Evolutionary conservation across 805 yeast species (phyloP), one percentile per base, ranked within the genome.

Genomic region (Hanseniaspora taiwanica): DNA sequence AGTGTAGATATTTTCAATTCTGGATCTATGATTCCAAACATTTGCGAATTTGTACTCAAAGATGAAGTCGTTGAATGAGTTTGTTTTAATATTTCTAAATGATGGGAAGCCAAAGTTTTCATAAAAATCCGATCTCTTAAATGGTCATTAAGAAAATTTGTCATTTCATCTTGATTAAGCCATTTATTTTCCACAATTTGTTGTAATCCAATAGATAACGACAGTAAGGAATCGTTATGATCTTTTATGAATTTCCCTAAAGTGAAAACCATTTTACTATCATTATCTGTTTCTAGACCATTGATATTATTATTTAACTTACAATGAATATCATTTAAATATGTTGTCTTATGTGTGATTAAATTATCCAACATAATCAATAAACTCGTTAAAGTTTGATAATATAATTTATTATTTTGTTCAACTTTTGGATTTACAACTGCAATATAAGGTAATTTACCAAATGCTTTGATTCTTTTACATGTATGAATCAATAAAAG

Each of bases 341-440:
- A n/a, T n/a, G n/a, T n/a, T n/a, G n/a, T n/a, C n/a, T n/a, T 23
- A 23, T 23, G 10, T 23, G 7, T 23, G 9, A 10, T 23, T 10
- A 23, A 7, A 23, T 10, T 23, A 10, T 23, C 25, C 25, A 23
- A 23, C 25, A 23, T 23, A 8, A 29, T 29, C 33, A 29, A 29
- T 16, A 29, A 29, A 20, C 24, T 19, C 19, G 63, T 85, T 84
- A 29, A 16, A 7, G 33, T 29, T 16, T 29, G 33, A 16, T 29
- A 29, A 8, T 29, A 29, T 51, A 29, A 20, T 10, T 19, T 33
- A 63, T 85, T 84, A 18, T 82, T 78, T 49, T 74, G 74, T 9
- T 89, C 80, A 39, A 89, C 78, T 16, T 83, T 76, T 5, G 96
- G 96, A 55, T 89, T 89, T 45, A 89, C 60, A 42, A 86, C 79